Conservation (phyloP, 176 grass and related monocot genomes). For the Aegilops bicornis region DNA sequence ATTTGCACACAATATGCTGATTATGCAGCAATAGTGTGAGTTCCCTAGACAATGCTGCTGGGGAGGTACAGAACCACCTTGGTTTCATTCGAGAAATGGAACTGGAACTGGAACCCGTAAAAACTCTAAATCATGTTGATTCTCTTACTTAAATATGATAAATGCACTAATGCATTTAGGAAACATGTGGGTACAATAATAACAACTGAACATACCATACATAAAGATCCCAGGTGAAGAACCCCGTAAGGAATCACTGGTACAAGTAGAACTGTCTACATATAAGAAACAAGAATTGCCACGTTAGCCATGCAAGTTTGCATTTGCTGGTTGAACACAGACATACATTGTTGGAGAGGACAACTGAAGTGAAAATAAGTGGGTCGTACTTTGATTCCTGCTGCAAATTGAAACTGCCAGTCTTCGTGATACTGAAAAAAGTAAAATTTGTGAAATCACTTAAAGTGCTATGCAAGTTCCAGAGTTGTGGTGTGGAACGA, state of each 20-base stretch:
- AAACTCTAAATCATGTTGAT: not conserved
- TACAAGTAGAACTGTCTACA: constrained; percentile 73
- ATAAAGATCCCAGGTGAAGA: constrained; percentile 67
- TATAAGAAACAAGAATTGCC: constrained; percentile 27
- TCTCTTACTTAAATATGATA: constrained; percentile 2
- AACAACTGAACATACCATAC: constrained; percentile 43
- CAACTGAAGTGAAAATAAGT: constrained; percentile 5
- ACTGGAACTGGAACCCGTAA: too few relatives aligned
- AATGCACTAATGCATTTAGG: not conserved
- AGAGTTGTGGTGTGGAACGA: not conserved
- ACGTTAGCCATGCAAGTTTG: constrained; percentile 25
- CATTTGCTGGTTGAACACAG: not conserved
- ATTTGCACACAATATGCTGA: not conserved
- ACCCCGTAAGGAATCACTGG: constrained; percentile 53
- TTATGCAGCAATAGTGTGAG: constrained; percentile 4
- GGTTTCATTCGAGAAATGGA: not conserved
- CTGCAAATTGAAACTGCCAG: constrained; percentile 66
- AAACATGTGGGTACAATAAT: not conserved
- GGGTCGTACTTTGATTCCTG: constrained; percentile 57
- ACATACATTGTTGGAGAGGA: not conserved
- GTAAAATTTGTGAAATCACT: constrained; percentile 19
- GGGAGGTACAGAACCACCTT: not conserved
- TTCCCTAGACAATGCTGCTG: not conserved
- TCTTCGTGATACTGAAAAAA: constrained; percentile 53
- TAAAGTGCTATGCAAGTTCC: constrained; percentile 16